A percentile compares a stretch with the other conserved stretches of the same genome.
Conservation (phyloP, 768 basidiomycete species). For the Galerina sulciceps region DNA sequence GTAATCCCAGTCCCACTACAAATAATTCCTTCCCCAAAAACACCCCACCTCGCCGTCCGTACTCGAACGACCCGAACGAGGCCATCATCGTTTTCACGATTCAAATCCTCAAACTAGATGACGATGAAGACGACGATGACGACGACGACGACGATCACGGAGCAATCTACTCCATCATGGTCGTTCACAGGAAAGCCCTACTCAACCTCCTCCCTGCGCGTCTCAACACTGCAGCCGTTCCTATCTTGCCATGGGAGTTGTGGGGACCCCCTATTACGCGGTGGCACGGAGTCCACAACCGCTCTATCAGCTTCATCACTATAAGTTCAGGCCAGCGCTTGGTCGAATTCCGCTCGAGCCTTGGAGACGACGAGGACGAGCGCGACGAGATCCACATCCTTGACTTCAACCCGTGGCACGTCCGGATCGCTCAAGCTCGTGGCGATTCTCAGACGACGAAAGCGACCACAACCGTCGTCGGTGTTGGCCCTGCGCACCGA, state of each 20-base stretch:
- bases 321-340: constrained; percentile 15
- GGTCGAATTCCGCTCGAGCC: not conserved
- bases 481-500: not conserved
- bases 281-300: constrained; percentile 5
- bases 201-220: not conserved
- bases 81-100: constrained; percentile 15
- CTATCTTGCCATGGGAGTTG: not conserved
- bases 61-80: constrained; percentile 13
- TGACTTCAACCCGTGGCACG: constrained; percentile 20
- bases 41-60: constrained; percentile 2
- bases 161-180: constrained; percentile 3
- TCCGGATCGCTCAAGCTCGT: not conserved
- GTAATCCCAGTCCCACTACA: constrained; percentile 12
- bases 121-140: not conserved
- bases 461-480: not conserved
- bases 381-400: constrained; percentile 7
- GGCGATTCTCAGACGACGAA: too few relatives aligned
- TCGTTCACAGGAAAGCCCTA: constrained; percentile 12
- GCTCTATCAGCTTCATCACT: constrained; percentile 13
- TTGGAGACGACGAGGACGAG: not conserved
- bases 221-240: not conserved
- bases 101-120: not conserved
- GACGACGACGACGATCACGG: not conserved
- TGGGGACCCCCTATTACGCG: constrained; percentile 10
- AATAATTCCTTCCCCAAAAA: constrained; percentile 5